A percentile compares a stretch with the other conserved stretches of the same genome.
Evolutionary conservation across 306 rosid genomes (phyloP).

Genomic region (Casuarina glauca): DNA sequence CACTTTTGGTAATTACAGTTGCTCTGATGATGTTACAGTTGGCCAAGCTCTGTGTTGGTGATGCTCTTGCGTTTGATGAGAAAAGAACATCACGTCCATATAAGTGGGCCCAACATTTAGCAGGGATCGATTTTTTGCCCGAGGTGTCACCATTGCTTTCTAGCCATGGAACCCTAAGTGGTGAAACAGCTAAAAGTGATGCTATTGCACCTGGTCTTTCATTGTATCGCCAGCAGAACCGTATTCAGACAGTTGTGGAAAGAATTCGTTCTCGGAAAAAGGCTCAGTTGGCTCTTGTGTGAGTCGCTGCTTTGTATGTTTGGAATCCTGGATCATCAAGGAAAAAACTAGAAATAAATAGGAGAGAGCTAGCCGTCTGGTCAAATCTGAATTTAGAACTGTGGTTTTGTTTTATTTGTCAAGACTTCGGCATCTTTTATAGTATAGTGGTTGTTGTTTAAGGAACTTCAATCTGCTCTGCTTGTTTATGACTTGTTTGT

Average conservation of each 20-base stretch:
- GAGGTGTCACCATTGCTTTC: conserved; percentile 68
- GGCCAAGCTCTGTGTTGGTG: conserved; percentile 74
- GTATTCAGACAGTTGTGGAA: too few relatives aligned
- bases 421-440: conserved; percentile 2
- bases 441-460: conserved; percentile 16
- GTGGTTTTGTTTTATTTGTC: conserved; percentile 31
- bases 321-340: conserved; percentile 44
- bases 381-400: conserved; percentile 32
- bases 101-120: conserved; percentile 97
- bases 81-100: conserved; percentile 84
- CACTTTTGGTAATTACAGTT: conserved; percentile 10
- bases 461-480: conserved; percentile 23
- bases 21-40: conserved; percentile 55
- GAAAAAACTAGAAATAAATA: conserved; percentile 31
- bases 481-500: conserved; percentile 17
- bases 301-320: too few relatives aligned
- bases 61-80: conserved; percentile 50
- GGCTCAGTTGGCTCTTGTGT: too few relatives aligned
- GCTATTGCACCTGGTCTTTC: conserved; percentile 64
- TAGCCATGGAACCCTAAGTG: conserved; percentile 47
- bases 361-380: conserved; percentile 40
- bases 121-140: conserved; percentile 94
- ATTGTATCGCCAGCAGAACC: too few relatives aligned
- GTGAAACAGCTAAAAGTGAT: conserved; percentile 54
- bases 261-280: too few relatives aligned